phyloP scores from a whole-genome alignment of 257 asterid species.

The Solanum bulbocastanum region DNA sequence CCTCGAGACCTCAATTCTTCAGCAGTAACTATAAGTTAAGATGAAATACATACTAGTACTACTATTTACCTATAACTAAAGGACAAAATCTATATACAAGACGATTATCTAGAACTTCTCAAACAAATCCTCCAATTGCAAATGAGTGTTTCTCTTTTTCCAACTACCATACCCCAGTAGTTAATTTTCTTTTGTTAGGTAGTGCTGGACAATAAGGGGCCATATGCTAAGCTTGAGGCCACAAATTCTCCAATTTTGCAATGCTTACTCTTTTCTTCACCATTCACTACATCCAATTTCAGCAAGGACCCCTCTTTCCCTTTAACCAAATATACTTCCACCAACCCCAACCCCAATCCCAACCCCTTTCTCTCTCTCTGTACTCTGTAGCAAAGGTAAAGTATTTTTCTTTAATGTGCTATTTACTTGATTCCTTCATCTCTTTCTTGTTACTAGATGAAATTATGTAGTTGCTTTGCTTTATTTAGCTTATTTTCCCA shows the following conservation, averaged over 20 bases:
- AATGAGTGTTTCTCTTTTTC: not conserved
- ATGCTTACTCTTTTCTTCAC: not conserved
- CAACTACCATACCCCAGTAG: not conserved
- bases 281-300: not conserved
- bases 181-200: constrained; percentile 15
- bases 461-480: not conserved
- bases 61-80: not conserved
- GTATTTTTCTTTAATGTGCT: not conserved
- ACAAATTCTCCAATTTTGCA: constrained; percentile 18
- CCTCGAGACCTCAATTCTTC: not conserved
- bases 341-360: not conserved
- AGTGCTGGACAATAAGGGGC: constrained; percentile 53
- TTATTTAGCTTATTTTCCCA: not conserved
- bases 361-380: not conserved
- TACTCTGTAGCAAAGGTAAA: constrained; percentile 7
- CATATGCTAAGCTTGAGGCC: constrained; percentile 45
- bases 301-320: not conserved
- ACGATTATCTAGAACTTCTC: not conserved
- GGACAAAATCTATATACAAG: not conserved
- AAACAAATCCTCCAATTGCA: not conserved
- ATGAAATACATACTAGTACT: not conserved
- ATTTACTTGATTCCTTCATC: not conserved
- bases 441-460: not conserved
- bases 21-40: not conserved
- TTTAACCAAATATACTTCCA: not conserved